Evolutionary conservation across 2,329 filamentous ascomycete genomes (phyloP), one percentile per base, ranked within the genome.

Genomic region (Penicillium brevicompactum): DNA sequence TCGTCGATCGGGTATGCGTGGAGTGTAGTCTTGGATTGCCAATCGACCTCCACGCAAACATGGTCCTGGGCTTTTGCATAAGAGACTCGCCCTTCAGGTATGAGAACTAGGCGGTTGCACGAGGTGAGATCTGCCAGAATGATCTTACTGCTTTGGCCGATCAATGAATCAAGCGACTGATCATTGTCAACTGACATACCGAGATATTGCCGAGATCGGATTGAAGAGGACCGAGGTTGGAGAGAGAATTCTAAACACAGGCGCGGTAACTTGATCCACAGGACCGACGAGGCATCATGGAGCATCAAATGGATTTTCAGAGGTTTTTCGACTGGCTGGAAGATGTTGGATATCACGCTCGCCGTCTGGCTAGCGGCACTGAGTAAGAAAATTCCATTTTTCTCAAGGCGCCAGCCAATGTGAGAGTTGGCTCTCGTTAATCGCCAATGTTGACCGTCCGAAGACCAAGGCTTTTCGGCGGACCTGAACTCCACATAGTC

Each of bases 1-100:
- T 59, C 44, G 55, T 88, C 81, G 0, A 88, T 64, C 0, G 67
- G 61, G 58, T 83, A 87, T 0, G 70, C 59, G 44, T 84, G 78
- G 5, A 74, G 62, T 7, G 59, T 62, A 3, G 59, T 43, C 6
- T 64, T 57, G 47, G 41, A 61, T 13, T 45, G 8, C 82, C 76
- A 27, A 14, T 14, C 11, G 7, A 40, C 22, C 0, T 57, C 51
- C 0, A 83, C 75, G 0, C 60, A 8, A 6, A 77, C 66, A 62
- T 81, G 73, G 3, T 57, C 11, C 3, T 27, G 43, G 32, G 14
- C 5, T 13, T 27, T 24, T 2, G 3, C 11, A 32, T 32, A 47
- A 16, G 21, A 37, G n/a, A 47, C 16, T 9, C 9, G 18, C 8
- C 31, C 34, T n/a, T 47, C 46, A 9, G 43, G 32, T 11, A 47